These are phyloP conservation scores for Penicillium diatomitis DNA, from an alignment of 495 filamentous ascomycete genomes.

Conservation along the genomic window DNA sequence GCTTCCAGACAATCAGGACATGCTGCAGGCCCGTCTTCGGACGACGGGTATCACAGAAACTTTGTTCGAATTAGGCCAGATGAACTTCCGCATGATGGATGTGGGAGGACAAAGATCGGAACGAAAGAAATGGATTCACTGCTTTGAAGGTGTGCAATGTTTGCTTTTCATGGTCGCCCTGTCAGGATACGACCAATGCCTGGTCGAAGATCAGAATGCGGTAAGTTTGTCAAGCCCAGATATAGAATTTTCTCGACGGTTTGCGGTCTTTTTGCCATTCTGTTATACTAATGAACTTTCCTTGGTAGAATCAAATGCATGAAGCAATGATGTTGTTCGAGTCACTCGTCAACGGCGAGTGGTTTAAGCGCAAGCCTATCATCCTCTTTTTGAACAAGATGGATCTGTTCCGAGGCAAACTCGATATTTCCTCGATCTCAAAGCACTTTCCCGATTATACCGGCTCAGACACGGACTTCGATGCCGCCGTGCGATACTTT, in stretches of 20 bases:
- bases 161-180: slow-evolving; percentile 92
- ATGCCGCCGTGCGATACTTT: slow-evolving; percentile 71
- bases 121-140: slow-evolving; percentile 99
- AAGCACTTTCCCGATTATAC: slow-evolving; percentile 92
- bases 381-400: slow-evolving; percentile 99
- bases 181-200: slow-evolving; percentile 92
- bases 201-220: slow-evolving; percentile 95
- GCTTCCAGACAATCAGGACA: slow-evolving; percentile 93
- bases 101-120: slow-evolving; percentile 96
- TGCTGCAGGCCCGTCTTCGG: slow-evolving; percentile 81
- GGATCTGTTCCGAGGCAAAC: slow-evolving; percentile 91
- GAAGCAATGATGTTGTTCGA: slow-evolving; percentile 98
- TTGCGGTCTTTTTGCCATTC: too few relatives aligned
- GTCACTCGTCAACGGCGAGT: slow-evolving; percentile 92
- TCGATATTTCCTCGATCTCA: slow-evolving; percentile 68
- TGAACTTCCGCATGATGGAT: slow-evolving; percentile 99
- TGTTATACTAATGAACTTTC: not conserved
- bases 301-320: slow-evolving; percentile 92
- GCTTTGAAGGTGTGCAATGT: slow-evolving; percentile 94
- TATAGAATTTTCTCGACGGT: not conserved
- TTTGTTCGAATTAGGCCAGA: slow-evolving; percentile 83
- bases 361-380: slow-evolving; percentile 93
- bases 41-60: slow-evolving; percentile 98
- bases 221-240: slow-evolving; percentile 43
- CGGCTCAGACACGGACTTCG: slow-evolving; percentile 45